Evolutionary conservation across 352 stramenopile species (phyloP), one percentile per base, ranked within the genome.

Genomic region (Phytophthora tubulina): DNA sequence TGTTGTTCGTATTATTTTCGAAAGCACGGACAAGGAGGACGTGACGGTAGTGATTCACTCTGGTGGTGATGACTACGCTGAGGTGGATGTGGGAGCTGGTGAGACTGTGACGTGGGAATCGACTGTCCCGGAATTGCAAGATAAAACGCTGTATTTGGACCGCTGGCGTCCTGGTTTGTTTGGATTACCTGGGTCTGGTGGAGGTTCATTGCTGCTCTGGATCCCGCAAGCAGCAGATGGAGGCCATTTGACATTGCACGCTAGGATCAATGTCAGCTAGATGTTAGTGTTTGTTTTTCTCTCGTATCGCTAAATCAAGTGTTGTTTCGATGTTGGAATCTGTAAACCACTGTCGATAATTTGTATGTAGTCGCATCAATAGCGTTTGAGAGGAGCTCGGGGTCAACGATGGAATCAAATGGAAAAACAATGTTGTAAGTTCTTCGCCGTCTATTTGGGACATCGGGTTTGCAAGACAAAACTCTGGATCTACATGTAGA

Each of bases 121-220:
- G 8, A 75, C 52, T 3, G 61, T 87, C 11, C 39, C 65, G 0
- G 63, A 73, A 6, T 67, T 87, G 38, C 64, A 85, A 52, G 76
- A 87, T 53, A 84, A 84, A 63, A 86, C 73, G 0, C 10, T 88
- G 61, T 88, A 88, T 63, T 32, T 88, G 32, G 80, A 88, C 63
- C 80, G 80, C 32, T 88, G 78, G 80, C 80, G 80, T 45, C 78
- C 76, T 30, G 78, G 76, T 13, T 64, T 85, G 32, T 21, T 82
- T 2, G 74, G 64, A 52, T 54, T 54, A 6, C 53, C 53, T 7
- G 53, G 53, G 4, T 61, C 53, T 3, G 65, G 65, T 10, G 65
- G 65, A 44, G 65, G 80, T 27, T 88, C 80, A 45, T 63, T 88
- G 6, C 21, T 81, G 15, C 38, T 83, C 14, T 88, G 80, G 80